Evolutionary conservation across 164 flowering plant genomes (phyloP).

Genomic region (Brasenia schreberi): DNA sequence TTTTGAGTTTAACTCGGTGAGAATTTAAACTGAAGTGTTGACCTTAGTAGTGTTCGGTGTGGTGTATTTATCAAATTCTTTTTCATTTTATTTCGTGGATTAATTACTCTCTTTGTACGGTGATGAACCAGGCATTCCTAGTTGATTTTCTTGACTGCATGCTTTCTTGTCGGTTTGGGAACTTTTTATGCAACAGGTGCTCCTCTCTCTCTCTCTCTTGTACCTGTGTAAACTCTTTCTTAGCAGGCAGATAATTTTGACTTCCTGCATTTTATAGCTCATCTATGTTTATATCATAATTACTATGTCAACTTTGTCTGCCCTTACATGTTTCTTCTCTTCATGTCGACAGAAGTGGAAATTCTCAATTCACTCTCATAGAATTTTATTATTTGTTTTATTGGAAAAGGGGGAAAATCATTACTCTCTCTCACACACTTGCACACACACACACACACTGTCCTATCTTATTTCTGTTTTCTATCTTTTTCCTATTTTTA

Average conservation of each 20-base stretch:
- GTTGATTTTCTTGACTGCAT: conserved; percentile 86
- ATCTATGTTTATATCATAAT: too few species aligned
- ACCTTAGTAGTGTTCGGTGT: background rate
- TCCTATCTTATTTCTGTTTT: too few species aligned
- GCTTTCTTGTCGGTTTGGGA: conserved; percentile 94
- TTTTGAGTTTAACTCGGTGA: conserved; percentile 88
- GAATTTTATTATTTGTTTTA: too few species aligned
- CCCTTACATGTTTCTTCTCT: too few species aligned
- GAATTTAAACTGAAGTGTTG: conserved; percentile 9
- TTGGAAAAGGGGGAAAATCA: too few species aligned
- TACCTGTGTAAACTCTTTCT: background rate
- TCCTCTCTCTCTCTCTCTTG: background rate
- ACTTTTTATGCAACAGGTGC: conserved; percentile 96
- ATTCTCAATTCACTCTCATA: too few species aligned
- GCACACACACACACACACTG: too few species aligned
- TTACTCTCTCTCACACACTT: too few species aligned
- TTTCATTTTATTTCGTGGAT: conserved; percentile 1
- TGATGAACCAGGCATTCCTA: conserved; percentile 52
- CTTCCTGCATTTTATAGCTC: too few species aligned
- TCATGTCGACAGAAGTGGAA: too few species aligned
- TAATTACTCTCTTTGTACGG: conserved; percentile 4
- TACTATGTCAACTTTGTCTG: too few species aligned
- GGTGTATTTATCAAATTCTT: background rate
- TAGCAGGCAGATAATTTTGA: background rate
- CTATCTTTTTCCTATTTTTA: too few species aligned